Conservation (phyloP, 2,329 filamentous ascomycete species). For the Sporothrix mexicana region DNA sequence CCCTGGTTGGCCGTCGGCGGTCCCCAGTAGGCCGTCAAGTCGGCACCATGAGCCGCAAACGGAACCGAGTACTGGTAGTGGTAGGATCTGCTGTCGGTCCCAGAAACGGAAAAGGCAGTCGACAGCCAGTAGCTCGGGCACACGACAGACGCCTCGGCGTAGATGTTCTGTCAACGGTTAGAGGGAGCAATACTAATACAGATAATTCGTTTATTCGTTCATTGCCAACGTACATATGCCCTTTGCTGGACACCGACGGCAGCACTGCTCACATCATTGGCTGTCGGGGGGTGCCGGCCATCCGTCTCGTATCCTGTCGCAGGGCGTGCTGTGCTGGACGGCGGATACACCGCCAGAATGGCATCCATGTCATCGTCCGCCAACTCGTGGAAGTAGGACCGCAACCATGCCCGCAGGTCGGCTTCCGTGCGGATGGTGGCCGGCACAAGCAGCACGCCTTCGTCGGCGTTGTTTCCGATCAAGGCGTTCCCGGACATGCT, state of each 20-base stretch:
- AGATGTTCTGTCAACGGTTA: constrained; percentile 47
- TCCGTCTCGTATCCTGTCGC: constrained; percentile 44
- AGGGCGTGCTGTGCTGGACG: background rate
- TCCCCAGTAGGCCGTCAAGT: constrained; percentile 45
- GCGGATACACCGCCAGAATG: background rate
- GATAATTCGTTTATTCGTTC: too few species aligned
- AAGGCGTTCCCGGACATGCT: constrained; percentile 43
- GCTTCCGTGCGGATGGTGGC: constrained; percentile 51
- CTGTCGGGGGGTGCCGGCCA: constrained; percentile 41
- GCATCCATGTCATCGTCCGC: background rate
- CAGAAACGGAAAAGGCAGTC: constrained; percentile 48
- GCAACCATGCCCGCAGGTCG: constrained; percentile 50
- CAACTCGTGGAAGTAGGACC: constrained; percentile 46
- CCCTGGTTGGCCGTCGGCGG: constrained; percentile 39
- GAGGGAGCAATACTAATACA: background rate
- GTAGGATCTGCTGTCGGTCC: constrained; percentile 42
- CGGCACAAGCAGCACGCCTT: constrained; percentile 54
- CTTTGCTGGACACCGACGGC: constrained; percentile 57
- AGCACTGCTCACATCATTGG: constrained; percentile 41
- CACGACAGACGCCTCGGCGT: constrained; percentile 59
- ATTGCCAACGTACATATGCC: constrained; percentile 42
- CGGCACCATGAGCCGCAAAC: constrained; percentile 46
- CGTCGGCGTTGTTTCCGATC: constrained; percentile 54
- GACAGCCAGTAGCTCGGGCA: constrained; percentile 61
- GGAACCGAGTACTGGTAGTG: constrained; percentile 53